Conservation (phyloP, 2,329 filamentous ascomycete species). For the Cordyceps militaris region DNA sequence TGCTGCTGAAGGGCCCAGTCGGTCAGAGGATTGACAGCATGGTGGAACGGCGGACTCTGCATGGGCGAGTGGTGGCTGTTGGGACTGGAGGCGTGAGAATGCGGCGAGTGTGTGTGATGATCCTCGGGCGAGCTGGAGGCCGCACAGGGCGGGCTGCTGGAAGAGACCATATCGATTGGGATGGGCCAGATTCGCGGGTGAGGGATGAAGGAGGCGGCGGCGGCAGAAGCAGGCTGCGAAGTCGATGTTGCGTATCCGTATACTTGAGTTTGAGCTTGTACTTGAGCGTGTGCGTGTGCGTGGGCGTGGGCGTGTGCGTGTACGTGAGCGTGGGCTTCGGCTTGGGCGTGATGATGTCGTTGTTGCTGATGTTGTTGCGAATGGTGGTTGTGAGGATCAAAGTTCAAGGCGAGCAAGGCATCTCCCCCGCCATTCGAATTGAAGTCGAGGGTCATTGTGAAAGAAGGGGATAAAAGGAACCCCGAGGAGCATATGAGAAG, state of each 20-base stretch:
- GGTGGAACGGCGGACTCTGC: slow-evolving; percentile 49
- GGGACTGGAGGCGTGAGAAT: slow-evolving; percentile 45
- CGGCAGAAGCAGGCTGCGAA: slow-evolving; percentile 5
- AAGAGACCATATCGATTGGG: slow-evolving; percentile 44
- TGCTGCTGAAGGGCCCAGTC: slow-evolving; percentile 56
- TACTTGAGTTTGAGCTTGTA: slow-evolving; percentile 1
- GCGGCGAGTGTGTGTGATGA: slow-evolving; percentile 40
- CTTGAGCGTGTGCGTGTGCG: neutral
- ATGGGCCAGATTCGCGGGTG: slow-evolving; percentile 41
- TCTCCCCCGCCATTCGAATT: slow-evolving; percentile 48
- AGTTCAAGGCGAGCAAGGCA: slow-evolving; percentile 54
- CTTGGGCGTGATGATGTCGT: slow-evolving; percentile 11
- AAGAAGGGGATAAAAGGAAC: slow-evolving; percentile 27
- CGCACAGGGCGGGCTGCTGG: slow-evolving; percentile 34
- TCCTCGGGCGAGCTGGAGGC: slow-evolving; percentile 46
- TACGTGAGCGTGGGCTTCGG: slow-evolving; percentile 2
- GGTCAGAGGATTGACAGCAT: slow-evolving; percentile 44
- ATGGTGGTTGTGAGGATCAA: slow-evolving; percentile 52
- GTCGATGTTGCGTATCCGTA: slow-evolving; percentile 7
- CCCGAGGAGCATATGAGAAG: slow-evolving; percentile 21
- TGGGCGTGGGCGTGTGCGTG: neutral
- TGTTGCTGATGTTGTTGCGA: slow-evolving; percentile 39
- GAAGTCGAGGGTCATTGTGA: slow-evolving; percentile 53
- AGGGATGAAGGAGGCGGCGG: slow-evolving; percentile 29
- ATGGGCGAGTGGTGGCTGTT: slow-evolving; percentile 42